These are phyloP conservation scores for Pterocarpus santalinus DNA, from an alignment of 306 rosid genomes.

Conservation along the genomic window DNA sequence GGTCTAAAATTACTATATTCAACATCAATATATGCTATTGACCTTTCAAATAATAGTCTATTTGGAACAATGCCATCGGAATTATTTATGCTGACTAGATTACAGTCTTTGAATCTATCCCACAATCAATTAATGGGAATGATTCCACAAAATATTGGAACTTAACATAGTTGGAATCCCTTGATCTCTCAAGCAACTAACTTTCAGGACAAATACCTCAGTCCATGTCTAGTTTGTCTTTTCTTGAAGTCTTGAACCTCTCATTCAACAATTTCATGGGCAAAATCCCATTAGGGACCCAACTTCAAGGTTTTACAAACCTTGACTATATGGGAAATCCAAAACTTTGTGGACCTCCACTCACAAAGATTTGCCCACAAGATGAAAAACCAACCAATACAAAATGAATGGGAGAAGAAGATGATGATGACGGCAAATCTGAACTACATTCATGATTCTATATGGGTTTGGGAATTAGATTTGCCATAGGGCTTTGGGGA, in stretches of 20 bases:
- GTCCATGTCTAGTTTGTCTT: constrained; percentile 32
- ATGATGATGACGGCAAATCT: neutral
- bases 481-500: constrained; percentile 24
- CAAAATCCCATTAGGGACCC: constrained; percentile 44
- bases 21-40: neutral
- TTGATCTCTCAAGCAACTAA: constrained; percentile 44
- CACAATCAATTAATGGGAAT: constrained; percentile 42
- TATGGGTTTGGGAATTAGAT: constrained; percentile 43
- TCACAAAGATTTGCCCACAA: neutral
- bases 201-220: constrained; percentile 42
- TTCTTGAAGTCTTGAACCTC: constrained; percentile 33
- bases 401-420: neutral
- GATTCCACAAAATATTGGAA: constrained; percentile 42
- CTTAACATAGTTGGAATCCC: constrained; percentile 29
- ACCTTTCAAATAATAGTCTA: constrained; percentile 35
- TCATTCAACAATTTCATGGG: constrained; percentile 50
- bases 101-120: constrained; percentile 46
- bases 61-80: constrained; percentile 43
- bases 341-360: constrained; percentile 42
- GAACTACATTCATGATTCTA: neutral
- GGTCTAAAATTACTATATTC: neutral
- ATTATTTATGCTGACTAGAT: neutral
- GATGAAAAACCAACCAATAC: neutral
- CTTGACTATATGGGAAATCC: constrained; percentile 1
- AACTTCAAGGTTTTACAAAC: constrained; percentile 25